Evolutionary conservation across 2,329 filamentous ascomycete species (phyloP).

Genomic region (Colletotrichum musicola): DNA sequence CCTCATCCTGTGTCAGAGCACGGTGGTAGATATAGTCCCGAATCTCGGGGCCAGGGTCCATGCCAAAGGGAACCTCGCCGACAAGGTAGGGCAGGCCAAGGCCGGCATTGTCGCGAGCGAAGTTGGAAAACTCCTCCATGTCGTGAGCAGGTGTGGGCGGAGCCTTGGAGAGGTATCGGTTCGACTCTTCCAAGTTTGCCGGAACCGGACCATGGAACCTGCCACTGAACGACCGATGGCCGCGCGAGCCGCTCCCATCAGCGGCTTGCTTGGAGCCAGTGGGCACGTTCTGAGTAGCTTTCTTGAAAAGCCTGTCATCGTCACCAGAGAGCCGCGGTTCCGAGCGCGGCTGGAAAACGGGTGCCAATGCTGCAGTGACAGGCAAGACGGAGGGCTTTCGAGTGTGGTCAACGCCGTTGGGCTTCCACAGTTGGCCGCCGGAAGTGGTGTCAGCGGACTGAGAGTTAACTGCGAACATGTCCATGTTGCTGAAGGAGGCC

Average conservation of each 20-base stretch:
- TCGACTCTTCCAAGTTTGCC: slow-evolving; percentile 21
- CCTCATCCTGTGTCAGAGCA: slow-evolving; percentile 69
- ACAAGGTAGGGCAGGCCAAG: slow-evolving; percentile 65
- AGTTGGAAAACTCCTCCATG: slow-evolving; percentile 25
- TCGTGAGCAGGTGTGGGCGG: slow-evolving; percentile 32
- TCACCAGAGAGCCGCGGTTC: slow-evolving; percentile 27
- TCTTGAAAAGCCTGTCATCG: slow-evolving; percentile 24
- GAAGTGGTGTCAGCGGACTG: background rate
- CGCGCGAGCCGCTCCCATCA: background rate
- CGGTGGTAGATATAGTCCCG: slow-evolving; percentile 68
- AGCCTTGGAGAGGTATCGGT: slow-evolving; percentile 26
- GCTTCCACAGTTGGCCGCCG: background rate
- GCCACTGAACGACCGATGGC: background rate
- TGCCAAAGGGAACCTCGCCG: slow-evolving; percentile 61
- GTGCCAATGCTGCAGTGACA: slow-evolving; percentile 60
- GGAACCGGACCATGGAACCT: slow-evolving; percentile 25
- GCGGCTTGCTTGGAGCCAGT: slow-evolving; percentile 40
- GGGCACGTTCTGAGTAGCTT: slow-evolving; percentile 42
- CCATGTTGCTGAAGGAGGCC: slow-evolving; percentile 18
- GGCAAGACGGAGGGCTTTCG: slow-evolving; percentile 54
- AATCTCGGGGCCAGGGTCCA: slow-evolving; percentile 55
- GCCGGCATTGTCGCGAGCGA: slow-evolving; percentile 30
- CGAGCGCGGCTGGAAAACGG: slow-evolving; percentile 61
- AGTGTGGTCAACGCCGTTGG: background rate
- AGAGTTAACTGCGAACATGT: slow-evolving; percentile 6